Percentiles rank a stretch among this genome's conserved stretches.
These are phyloP conservation scores for Trichoderma sp. DNA, from an alignment of 2,329 filamentous ascomycete species.

Conservation along the genomic window DNA sequence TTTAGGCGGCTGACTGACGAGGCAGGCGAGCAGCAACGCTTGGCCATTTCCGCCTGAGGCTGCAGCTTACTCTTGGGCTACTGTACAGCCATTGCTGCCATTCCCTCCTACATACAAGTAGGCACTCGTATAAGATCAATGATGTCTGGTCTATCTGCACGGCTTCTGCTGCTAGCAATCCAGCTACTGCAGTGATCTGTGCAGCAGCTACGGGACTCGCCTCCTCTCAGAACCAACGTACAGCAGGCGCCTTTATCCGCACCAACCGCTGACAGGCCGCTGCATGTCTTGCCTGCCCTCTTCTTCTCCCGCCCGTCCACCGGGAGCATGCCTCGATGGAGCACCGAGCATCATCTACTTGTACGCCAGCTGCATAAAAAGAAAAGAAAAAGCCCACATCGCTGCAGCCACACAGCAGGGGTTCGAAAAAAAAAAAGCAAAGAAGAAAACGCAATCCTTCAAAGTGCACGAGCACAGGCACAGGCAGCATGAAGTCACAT, in stretches of 20 bases:
- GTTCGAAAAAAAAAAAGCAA: too few species aligned
- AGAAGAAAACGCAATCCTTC: neutral
- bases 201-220: neutral
- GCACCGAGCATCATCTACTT: neutral
- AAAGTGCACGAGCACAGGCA: neutral
- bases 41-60: neutral
- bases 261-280: neutral
- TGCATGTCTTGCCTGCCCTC: neutral
- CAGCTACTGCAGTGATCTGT: neutral
- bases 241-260: neutral
- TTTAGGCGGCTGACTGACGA: neutral
- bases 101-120: neutral
- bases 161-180: neutral
- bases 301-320: neutral
- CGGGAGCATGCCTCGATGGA: neutral
- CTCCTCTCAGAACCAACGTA: neutral
- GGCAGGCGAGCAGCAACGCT: neutral
- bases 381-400: neutral
- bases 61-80: neutral
- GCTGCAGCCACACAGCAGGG: neutral
- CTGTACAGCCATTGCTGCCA: neutral
- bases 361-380: neutral
- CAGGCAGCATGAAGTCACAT: constrained; percentile 7
- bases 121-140: neutral
- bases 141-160: neutral